phyloP scores from a whole-genome alignment of 345 rosid genomes.

The Eucalyptus dawsonii region DNA sequence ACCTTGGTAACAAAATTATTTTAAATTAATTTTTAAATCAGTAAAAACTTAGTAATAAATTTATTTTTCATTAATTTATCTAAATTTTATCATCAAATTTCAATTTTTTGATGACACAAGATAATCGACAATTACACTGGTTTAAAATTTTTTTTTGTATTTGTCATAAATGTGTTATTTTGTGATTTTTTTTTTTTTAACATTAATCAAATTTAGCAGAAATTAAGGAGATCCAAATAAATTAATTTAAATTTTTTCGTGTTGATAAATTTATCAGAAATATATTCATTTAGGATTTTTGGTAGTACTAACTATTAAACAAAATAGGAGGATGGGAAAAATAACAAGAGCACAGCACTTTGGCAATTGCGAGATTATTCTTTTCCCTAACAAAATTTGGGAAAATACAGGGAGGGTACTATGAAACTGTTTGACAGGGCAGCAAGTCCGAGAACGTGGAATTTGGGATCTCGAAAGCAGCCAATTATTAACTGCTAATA shows the following conservation, averaged over 20 bases:
- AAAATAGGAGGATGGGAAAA: neutral
- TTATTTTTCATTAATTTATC: fast-evolving
- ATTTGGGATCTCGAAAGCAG: neutral
- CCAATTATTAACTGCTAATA: neutral
- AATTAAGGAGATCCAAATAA: fast-evolving
- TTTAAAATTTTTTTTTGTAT: fast-evolving
- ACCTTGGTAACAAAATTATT: neutral
- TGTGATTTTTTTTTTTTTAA: too few relatives aligned
- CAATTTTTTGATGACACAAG: fast-evolving
- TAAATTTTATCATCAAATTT: too few relatives aligned
- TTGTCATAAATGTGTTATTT: fast-evolving
- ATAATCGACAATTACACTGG: fast-evolving
- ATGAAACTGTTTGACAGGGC: neutral
- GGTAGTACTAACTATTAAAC: too few relatives aligned
- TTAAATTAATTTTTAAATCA: too few relatives aligned
- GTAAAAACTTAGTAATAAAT: too few relatives aligned
- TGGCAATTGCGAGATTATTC: fast-evolving
- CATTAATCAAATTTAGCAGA: fast-evolving
- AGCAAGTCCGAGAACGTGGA: neutral
- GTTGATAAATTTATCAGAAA: too few relatives aligned
- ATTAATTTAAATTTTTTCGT: fast-evolving
- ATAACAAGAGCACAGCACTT: neutral
- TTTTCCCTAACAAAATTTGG: neutral
- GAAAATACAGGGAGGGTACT: neutral
- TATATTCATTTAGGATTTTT: too few relatives aligned